Evolutionary conservation across 768 basidiomycete species (phyloP).

Genomic region (Mycena latifolia): DNA sequence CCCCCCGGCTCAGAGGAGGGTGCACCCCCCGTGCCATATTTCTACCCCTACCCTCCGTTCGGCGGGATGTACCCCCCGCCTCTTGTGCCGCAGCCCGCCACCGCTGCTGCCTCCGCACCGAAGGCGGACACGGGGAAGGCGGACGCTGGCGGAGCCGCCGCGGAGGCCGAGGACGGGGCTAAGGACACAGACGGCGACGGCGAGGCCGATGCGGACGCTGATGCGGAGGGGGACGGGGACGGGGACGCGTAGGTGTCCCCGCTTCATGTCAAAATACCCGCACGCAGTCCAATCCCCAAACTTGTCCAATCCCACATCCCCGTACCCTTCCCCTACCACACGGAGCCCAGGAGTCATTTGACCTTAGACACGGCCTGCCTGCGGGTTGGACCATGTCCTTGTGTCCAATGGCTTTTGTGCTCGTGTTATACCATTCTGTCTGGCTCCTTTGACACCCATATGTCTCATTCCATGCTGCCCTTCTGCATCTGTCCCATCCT

Average conservation of each 20-base stretch:
- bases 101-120: too few relatives aligned
- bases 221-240: background rate
- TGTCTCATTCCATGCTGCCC: too few relatives aligned
- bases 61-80: slow-evolving; percentile 29
- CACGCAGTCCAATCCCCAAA: too few relatives aligned
- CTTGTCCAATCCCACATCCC: too few relatives aligned
- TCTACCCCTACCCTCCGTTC: slow-evolving; percentile 32
- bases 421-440: background rate
- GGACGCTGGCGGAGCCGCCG: too few relatives aligned
- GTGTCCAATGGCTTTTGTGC: slow-evolving; percentile 1
- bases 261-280: too few relatives aligned
- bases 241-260: background rate
- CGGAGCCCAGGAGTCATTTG: background rate
- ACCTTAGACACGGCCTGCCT: slow-evolving; percentile 5
- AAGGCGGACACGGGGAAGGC: too few relatives aligned
- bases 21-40: slow-evolving; percentile 29
- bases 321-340: too few relatives aligned
- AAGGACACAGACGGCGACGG: background rate
- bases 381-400: background rate
- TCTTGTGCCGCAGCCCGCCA: background rate
- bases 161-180: too few relatives aligned
- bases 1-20: slow-evolving; percentile 28
- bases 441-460: too few relatives aligned
- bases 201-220: background rate
- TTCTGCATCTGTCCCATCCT: too few relatives aligned